Conservation (phyloP, 2,329 filamentous ascomycete species). For the Rutstroemia sp. region DNA sequence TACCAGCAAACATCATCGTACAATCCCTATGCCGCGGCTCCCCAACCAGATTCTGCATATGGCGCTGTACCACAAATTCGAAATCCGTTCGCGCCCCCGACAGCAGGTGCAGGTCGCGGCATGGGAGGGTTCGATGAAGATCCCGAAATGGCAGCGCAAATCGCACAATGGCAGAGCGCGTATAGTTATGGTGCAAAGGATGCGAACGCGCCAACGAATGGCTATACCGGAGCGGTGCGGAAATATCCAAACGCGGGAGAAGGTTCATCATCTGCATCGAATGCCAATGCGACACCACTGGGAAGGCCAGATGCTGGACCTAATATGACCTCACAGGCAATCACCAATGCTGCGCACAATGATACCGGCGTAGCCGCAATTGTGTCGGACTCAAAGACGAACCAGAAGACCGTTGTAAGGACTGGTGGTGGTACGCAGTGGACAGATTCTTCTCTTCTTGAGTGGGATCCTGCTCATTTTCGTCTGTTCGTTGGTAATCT, state of each 20-base stretch:
- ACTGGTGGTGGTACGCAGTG: conserved; percentile 87
- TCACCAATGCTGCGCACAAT: conserved; percentile 37
- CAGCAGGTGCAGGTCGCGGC: conserved; percentile 33
- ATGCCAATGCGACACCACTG: conserved; percentile 38
- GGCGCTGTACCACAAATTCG: conserved; percentile 59
- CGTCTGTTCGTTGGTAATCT: conserved; percentile 95
- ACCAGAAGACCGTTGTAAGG: conserved; percentile 80
- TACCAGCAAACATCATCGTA: conserved; percentile 18
- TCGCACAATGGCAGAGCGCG: conserved; percentile 91
- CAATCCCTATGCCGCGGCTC: conserved; percentile 18
- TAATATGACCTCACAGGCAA: conserved; percentile 77
- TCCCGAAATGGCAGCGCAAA: conserved; percentile 81
- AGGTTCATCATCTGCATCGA: conserved; percentile 36
- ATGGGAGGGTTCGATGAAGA: conserved; percentile 45
- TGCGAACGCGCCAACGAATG: conserved; percentile 27
- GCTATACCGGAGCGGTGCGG: conserved; percentile 27
- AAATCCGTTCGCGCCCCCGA: conserved; percentile 71
- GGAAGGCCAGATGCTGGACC: conserved; percentile 33
- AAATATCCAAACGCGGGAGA: conserved; percentile 33
- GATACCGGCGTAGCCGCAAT: conserved; percentile 38
- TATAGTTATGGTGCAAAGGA: conserved; percentile 57
- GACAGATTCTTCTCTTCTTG: conserved; percentile 80
- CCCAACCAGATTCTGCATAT: conserved; percentile 32
- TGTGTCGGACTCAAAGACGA: conserved; percentile 40
- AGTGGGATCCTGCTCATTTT: conserved; percentile 94